Percentiles rank a stretch among this genome's conserved stretches.
Evolutionary conservation across 805 yeast species (phyloP).

Genomic region (Saccharomyces jurei): DNA sequence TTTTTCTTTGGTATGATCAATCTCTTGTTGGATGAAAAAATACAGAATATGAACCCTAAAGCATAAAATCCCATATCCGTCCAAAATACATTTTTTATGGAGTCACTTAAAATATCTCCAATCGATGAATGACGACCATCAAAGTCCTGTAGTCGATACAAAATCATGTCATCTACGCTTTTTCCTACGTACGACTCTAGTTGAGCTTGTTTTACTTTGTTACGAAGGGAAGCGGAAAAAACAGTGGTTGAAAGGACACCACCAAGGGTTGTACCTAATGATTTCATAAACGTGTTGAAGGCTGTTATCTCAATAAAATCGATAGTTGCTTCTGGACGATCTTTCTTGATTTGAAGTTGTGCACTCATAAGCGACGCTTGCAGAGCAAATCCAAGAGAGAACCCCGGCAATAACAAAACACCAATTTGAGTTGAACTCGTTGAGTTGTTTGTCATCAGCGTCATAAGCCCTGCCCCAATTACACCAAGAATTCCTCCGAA

Average conservation of each 20-base stretch:
- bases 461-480: slow-evolving; percentile 31
- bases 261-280: slow-evolving; percentile 21
- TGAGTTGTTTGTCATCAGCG: slow-evolving; percentile 28
- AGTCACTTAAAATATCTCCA: slow-evolving; percentile 11
- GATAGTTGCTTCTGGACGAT: slow-evolving; percentile 10
- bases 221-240: slow-evolving; percentile 15
- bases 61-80: slow-evolving; percentile 16
- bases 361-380: slow-evolving; percentile 29
- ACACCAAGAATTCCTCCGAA: slow-evolving; percentile 27
- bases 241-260: slow-evolving; percentile 20
- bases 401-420: slow-evolving; percentile 32
- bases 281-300: slow-evolving; percentile 18
- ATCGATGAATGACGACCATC: slow-evolving; percentile 15
- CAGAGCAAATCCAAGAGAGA: slow-evolving; percentile 30
- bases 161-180: slow-evolving; percentile 15
- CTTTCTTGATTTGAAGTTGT: slow-evolving; percentile 23
- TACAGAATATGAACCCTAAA: slow-evolving; percentile 11
- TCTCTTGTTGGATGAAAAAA: slow-evolving; percentile 15
- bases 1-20: neutral
- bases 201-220: slow-evolving; percentile 6
- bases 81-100: slow-evolving; percentile 18
- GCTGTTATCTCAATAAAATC: slow-evolving; percentile 22
- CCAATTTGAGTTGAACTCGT: slow-evolving; percentile 29
- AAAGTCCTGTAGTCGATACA: slow-evolving; percentile 12
- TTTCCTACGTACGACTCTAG: slow-evolving; percentile 4